Percentiles rank a stretch among this genome's conserved stretches.
Evolutionary conservation across 108 stramenopile species (phyloP).

Genomic region (Pseudonitzschia pungens): DNA sequence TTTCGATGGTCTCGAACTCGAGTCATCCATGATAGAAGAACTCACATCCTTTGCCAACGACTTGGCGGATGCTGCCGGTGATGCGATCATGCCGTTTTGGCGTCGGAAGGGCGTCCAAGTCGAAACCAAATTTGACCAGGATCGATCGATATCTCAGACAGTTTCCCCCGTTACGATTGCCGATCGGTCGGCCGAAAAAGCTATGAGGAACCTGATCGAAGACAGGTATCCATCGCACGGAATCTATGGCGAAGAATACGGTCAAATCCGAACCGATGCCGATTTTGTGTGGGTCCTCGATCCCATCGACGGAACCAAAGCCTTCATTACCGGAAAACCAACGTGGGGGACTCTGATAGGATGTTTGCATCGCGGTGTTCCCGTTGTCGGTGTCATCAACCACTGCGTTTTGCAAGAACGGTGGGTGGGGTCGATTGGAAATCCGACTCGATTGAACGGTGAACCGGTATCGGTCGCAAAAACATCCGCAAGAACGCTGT

Average conservation of each 20-base stretch:
- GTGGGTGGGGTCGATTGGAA: constrained; percentile 50
- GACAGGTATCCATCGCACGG: constrained; percentile 49
- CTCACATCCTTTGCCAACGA: constrained; percentile 43
- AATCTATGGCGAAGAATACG: constrained; percentile 57
- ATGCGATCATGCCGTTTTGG: constrained; percentile 53
- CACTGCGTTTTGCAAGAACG: constrained; percentile 56
- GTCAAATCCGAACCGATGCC: constrained; percentile 40
- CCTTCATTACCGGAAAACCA: constrained; percentile 61
- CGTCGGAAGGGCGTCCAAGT: constrained; percentile 41
- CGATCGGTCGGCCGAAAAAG: constrained; percentile 47
- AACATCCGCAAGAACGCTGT: constrained; percentile 23
- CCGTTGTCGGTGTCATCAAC: constrained; percentile 56
- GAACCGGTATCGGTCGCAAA: constrained; percentile 29
- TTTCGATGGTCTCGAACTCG: neutral
- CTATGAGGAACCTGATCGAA: constrained; percentile 50
- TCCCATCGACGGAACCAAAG: constrained; percentile 61
- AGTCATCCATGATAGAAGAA: constrained; percentile 5
- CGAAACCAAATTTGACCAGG: constrained; percentile 43
- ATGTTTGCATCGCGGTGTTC: constrained; percentile 38
- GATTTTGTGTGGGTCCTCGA: constrained; percentile 60
- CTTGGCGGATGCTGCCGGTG: constrained; percentile 49
- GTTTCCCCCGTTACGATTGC: constrained; percentile 60
- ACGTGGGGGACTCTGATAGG: constrained; percentile 58
- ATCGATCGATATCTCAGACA: constrained; percentile 32
- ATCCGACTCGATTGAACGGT: constrained; percentile 46